Evolutionary conservation across 176 grass and related monocot species (phyloP).

Genomic region (Typha latifolia): DNA sequence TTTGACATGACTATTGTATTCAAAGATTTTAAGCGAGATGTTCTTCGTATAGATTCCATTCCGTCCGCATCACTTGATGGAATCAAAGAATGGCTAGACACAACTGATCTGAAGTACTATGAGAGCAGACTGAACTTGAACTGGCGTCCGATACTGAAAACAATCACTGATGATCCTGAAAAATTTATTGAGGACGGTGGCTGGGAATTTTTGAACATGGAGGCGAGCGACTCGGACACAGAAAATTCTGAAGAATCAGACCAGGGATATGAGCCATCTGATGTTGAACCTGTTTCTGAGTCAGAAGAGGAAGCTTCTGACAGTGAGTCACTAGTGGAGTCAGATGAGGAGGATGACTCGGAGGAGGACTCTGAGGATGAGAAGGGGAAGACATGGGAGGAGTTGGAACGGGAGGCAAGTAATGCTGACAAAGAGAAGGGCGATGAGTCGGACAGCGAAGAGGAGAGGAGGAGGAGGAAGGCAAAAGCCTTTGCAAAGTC

Average conservation of each 20-base stretch:
- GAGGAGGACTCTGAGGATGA: constrained; percentile 80
- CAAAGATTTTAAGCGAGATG: constrained; percentile 88
- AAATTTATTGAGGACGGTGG: constrained; percentile 82
- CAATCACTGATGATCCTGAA: constrained; percentile 73
- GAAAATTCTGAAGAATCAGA: constrained; percentile 76
- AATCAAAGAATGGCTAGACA: constrained; percentile 93
- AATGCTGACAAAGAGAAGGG: constrained; percentile 62
- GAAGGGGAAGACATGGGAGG: constrained; percentile 93
- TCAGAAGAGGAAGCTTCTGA: constrained; percentile 57
- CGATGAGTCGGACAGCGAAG: constrained; percentile 70
- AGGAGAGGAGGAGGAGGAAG: constrained; percentile 42
- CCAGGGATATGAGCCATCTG: constrained; percentile 68
- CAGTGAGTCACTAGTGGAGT: constrained; percentile 49
- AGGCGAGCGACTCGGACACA: constrained; percentile 75
- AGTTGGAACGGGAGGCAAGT: constrained; percentile 73
- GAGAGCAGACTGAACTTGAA: constrained; percentile 86
- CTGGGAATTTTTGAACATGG: constrained; percentile 91
- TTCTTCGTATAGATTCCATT: constrained; percentile 82
- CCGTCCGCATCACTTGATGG: constrained; percentile 55
- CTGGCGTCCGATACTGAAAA: constrained; percentile 90
- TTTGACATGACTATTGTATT: constrained; percentile 96
- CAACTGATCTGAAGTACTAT: constrained; percentile 91
- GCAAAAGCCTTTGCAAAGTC: constrained; percentile 17
- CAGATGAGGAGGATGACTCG: constrained; percentile 47
- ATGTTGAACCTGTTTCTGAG: constrained; percentile 58